Base-by-base conservation (phyloP, 106 monocot genomes). In the Alisma plantagoaquatica region DNA sequence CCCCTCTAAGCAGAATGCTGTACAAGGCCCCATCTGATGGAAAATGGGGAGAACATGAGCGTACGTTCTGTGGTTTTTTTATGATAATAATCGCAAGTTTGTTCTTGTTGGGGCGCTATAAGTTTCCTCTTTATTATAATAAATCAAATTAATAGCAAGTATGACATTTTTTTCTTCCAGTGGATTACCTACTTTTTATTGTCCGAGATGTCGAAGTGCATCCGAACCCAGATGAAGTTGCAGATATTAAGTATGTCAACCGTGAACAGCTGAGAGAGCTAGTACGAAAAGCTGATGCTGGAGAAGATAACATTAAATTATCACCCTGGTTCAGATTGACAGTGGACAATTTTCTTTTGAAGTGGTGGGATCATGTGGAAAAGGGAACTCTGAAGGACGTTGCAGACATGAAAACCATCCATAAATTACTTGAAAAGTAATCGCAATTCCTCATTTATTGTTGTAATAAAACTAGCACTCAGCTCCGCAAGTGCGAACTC, bases 1-100 rank as follows among this genome's bases (percentile, higher is more conserved):
- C 64, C 30, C 94, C 87, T 43, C 73, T 96, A 27, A 84, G 94
- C 0, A 64, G 94, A 35, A 88, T 96, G 63, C 75, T 96, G 21
- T 96, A 96, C 61, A 96, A 96, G 70, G 88, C 94, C 12, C 80
- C 94, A 18, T 96, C 94, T 52, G 94, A 96, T 78, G 94, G 94
- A n/a, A 96, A 96, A 72, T 96, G 94, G 94, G 94, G 94, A 11
- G 94, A 96, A 45, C 94, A 96, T 38, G 94, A 96, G 52, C 64
- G 94, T 96, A 81, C 16, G 74, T 62, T 53, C 17, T 29, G n/a
- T n/a, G n/a, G n/a, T n/a, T n/a, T n/a, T n/a, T n/a, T n/a, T n/a
- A n/a, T n/a, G n/a, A n/a, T n/a, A n/a, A n/a, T n/a, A n/a, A n/a
- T n/a, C n/a, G n/a, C n/a, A n/a, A n/a, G n/a, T n/a, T n/a, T n/a